Evolutionary conservation across 169 alveolate species (phyloP).

Genomic region (Amoebophrya sp.): DNA sequence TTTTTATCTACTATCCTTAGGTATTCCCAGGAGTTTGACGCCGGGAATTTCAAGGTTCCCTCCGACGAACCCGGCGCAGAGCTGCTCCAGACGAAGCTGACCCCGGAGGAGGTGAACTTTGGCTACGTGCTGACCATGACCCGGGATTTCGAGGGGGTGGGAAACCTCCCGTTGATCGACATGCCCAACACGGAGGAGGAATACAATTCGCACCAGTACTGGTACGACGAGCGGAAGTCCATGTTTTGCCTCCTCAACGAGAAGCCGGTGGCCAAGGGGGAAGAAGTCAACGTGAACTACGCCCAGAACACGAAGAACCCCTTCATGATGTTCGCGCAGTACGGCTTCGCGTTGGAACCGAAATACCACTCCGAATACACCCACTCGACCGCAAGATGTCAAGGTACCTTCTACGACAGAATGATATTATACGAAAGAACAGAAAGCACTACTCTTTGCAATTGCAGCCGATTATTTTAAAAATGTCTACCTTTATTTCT

Average conservation of each 20-base stretch:
- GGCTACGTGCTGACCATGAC: conserved; percentile 7
- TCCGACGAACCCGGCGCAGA: background rate
- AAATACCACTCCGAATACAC: background rate
- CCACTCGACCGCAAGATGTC: background rate
- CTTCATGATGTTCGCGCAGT: conserved; percentile 23
- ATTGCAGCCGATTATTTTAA: background rate
- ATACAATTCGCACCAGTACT: conserved; percentile 16
- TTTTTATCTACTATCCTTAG: no score
- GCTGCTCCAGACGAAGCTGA: background rate
- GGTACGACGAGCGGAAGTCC: background rate
- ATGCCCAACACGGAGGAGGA: conserved; percentile 8
- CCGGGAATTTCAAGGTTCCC: background rate
- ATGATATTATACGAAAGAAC: background rate
- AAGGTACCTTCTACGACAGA: background rate
- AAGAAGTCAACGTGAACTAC: background rate
- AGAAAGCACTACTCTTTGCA: background rate
- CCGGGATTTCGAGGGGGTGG: background rate
- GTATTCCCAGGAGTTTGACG: background rate
- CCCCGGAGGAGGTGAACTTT: background rate
- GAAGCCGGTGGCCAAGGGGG: background rate
- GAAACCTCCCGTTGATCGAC: background rate
- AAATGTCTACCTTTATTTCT: background rate
- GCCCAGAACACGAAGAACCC: background rate
- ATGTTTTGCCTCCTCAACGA: background rate
- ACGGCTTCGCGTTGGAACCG: background rate